A percentile compares a stretch with the other conserved stretches of the same genome.
Conservation (phyloP, 306 rosid genomes). For the Lablab purpureus region DNA sequence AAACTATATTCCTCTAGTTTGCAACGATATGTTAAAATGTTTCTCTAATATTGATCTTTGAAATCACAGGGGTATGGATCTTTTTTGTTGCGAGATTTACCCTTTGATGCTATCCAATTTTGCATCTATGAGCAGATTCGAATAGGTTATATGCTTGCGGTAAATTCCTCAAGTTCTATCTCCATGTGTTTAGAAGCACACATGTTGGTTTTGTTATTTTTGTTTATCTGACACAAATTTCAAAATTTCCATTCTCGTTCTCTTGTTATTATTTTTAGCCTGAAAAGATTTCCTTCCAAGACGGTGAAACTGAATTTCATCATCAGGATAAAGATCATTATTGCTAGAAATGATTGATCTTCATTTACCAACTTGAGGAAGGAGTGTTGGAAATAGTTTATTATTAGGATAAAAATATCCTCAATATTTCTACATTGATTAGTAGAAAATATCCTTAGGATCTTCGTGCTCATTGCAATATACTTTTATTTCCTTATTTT, state of each 20-base stretch:
- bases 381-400: too few species aligned
- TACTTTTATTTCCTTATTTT: too few species aligned
- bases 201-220: background rate
- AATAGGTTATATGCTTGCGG: conserved; percentile 82
- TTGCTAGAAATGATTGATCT: too few species aligned
- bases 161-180: conserved; percentile 52
- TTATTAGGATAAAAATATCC: too few species aligned
- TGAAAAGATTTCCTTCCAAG: conserved; percentile 14
- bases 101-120: conserved; percentile 96
- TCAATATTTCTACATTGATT: too few species aligned
- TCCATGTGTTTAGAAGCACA: conserved; percentile 10
- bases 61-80: conserved; percentile 86
- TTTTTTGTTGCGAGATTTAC: conserved; percentile 86
- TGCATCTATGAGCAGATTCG: conserved; percentile 97
- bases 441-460: background rate
- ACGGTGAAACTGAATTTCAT: too few species aligned
- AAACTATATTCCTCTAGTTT: conserved; percentile 6
- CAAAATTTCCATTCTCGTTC: background rate
- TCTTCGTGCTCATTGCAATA: too few species aligned
- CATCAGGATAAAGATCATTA: too few species aligned
- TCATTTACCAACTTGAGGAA: too few species aligned
- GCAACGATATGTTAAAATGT: conserved; percentile 12
- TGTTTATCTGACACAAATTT: background rate
- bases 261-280: background rate
- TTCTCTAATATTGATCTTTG: conserved; percentile 36